A percentile compares a stretch with the other conserved stretches of the same genome.
These are phyloP conservation scores for Zopfochytrium polystomum DNA, from an alignment of 371 early-diverging fungal species.

Conservation along the genomic window DNA sequence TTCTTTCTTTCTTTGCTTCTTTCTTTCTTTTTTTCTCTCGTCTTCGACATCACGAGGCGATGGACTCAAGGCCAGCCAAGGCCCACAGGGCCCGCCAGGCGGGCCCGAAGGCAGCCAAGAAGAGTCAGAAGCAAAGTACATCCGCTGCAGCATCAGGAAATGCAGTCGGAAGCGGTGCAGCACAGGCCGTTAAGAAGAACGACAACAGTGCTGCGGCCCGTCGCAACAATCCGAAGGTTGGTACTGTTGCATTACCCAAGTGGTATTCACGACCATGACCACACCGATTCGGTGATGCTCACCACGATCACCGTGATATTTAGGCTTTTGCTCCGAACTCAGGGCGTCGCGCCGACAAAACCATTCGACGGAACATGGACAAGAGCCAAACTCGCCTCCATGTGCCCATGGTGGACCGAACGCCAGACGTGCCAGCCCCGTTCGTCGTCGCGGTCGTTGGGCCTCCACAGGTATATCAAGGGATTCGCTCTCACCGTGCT, in stretches of 20 bases:
- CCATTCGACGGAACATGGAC: slow-evolving; percentile 80
- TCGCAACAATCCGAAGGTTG: no score
- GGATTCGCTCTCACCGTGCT: not conserved
- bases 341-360: slow-evolving; percentile 66
- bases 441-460: slow-evolving; percentile 92
- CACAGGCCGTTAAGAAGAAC: no score
- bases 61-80: no score
- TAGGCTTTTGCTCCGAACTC: slow-evolving; percentile 83
- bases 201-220: no score
- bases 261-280: not conserved
- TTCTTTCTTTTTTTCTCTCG: no score
- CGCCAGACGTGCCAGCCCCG: slow-evolving; percentile 88
- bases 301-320: not conserved
- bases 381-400: slow-evolving; percentile 88
- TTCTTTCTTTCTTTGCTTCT: no score
- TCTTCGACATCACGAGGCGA: no score
- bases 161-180: no score
- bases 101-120: slow-evolving; percentile 83
- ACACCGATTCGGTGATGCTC: not conserved
- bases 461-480: slow-evolving; percentile 76
- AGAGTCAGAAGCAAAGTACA: slow-evolving; percentile 64
- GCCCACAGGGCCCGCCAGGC: slow-evolving; percentile 78
- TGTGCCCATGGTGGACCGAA: slow-evolving; percentile 93
- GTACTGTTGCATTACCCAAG: no score
- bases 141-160: slow-evolving; percentile 30